A percentile compares a stretch with the other conserved stretches of the same genome.
phyloP scores from a whole-genome alignment of 805 yeast genomes.

The Nakazawaea siamensis region DNA sequence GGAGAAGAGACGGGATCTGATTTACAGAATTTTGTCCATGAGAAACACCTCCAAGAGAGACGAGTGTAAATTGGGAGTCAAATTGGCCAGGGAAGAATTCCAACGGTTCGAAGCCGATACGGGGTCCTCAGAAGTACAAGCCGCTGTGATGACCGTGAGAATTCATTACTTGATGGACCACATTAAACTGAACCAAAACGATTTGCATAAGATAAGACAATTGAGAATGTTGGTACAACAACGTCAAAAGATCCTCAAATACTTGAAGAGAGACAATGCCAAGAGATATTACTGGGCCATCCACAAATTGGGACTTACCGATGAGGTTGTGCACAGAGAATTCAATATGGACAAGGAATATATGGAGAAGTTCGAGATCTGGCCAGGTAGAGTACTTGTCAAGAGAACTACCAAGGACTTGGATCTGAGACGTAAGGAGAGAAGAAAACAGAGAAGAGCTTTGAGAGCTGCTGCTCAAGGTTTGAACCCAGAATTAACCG shows the following conservation, averaged over 20 bases:
- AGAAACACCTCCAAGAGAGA: constrained; percentile 61
- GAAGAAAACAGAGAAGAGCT: constrained; percentile 37
- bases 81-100: constrained; percentile 71
- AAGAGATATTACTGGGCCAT: constrained; percentile 79
- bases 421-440: constrained; percentile 37
- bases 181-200: constrained; percentile 62
- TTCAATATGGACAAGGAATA: constrained; percentile 74
- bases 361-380: constrained; percentile 69
- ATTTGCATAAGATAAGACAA: constrained; percentile 56
- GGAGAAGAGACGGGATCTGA: constrained; percentile 55
- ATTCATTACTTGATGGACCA: constrained; percentile 76
- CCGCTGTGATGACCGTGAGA: constrained; percentile 78
- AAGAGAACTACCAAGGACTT: constrained; percentile 43
- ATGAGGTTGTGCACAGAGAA: constrained; percentile 68
- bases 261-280: constrained; percentile 74
- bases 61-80: constrained; percentile 46
- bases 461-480: constrained; percentile 17
- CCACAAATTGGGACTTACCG: constrained; percentile 81
- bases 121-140: constrained; percentile 93
- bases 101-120: constrained; percentile 83
- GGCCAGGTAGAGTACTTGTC: constrained; percentile 65
- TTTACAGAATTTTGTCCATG: constrained; percentile 64
- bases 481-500: background rate
- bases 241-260: constrained; percentile 76
- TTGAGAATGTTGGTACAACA: constrained; percentile 82